Base-by-base conservation (phyloP, 139 green algal genomes). In the Pseudopediastrum boryanum region DNA sequence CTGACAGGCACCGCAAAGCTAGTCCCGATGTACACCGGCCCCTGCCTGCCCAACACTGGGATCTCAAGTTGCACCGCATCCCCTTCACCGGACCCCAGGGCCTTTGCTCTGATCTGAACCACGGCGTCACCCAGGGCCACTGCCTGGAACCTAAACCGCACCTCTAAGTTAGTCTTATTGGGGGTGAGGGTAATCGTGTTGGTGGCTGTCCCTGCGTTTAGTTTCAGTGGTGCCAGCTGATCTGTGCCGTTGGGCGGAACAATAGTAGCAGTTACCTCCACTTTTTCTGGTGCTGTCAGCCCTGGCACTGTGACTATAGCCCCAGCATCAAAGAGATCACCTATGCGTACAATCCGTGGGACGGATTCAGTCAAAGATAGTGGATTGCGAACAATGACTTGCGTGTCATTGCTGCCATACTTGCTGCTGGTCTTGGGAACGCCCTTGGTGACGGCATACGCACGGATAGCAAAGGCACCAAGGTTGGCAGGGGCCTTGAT, bases 281-380 rank as follows among this genome's bases (percentile, higher is more conserved):
- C 75, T 7, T 6, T 8, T 6, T 6, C 61, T 10, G 31, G 9
- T 41, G 38, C 38, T 38, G n/a, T 41, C 39, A 25, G 39, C 39
- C 51, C 33, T 4, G 69, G 69, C 7, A 51, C 74, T 21, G 85
- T 85, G 1, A 90, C 83, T 2, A 90, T 27, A 39, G 87, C 81
- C 19, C 87, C 86, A 0, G 81, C 85, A 58, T 85, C 69, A 67
- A 92, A 92, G 5, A 25, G 41, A 54, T 94, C 89, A 8, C 83
- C 84, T 7, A 88, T 63, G 35, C 89, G 84, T 42, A 89, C 85
- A 16, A 88, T 69, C 39, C 70, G 86, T 2, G 89, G 89, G 31
- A 89, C 44, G 21, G 75, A 84, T 29, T 84, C 73, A 0, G 84
- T 89, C 38, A 94, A 79, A 9, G 84, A 89, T 35, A 94, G 52